These are phyloP conservation scores for Corrigiola litoralis DNA, from an alignment of 179 eudicot genomes.

Conservation along the genomic window DNA sequence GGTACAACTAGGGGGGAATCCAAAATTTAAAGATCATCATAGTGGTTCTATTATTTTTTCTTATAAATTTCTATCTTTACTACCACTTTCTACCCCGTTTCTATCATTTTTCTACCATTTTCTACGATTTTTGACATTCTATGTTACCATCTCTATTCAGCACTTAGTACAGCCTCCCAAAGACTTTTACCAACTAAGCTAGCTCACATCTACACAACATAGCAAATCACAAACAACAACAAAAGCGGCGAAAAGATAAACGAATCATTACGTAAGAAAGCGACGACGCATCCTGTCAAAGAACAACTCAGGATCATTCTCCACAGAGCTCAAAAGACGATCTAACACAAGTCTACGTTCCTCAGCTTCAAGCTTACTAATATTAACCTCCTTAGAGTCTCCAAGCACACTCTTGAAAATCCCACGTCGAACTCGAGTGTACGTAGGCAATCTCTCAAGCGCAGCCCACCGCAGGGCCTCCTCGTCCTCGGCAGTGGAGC, in stretches of 20 bases:
- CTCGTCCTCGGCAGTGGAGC: conserved; percentile 67
- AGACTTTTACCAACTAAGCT: no score
- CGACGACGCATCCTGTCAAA: conserved; percentile 73
- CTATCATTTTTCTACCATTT: no score
- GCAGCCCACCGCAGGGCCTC: conserved; percentile 94
- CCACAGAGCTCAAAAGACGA: conserved; percentile 52
- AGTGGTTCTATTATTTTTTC: no score
- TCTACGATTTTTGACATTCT: no score
- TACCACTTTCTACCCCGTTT: no score
- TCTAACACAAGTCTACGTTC: conserved; percentile 64
- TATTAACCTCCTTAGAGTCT: conserved; percentile 56
- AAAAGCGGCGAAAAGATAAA: not conserved
- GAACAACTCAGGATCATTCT: conserved; percentile 57
- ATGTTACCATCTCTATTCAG: not conserved
- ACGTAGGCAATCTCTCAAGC: conserved; percentile 85
- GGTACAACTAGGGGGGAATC: no score
- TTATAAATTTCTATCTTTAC: no score
- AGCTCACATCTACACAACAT: no score
- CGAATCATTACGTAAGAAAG: conserved; percentile 48
- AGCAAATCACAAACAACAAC: not conserved
- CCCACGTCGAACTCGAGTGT: conserved; percentile 62
- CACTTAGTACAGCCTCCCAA: no score
- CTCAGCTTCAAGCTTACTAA: conserved; percentile 41
- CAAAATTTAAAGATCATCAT: no score
- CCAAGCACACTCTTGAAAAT: conserved; percentile 55